Conservation (phyloP, 2,329 filamentous ascomycete species). For the Pseudocercospora vitis region DNA sequence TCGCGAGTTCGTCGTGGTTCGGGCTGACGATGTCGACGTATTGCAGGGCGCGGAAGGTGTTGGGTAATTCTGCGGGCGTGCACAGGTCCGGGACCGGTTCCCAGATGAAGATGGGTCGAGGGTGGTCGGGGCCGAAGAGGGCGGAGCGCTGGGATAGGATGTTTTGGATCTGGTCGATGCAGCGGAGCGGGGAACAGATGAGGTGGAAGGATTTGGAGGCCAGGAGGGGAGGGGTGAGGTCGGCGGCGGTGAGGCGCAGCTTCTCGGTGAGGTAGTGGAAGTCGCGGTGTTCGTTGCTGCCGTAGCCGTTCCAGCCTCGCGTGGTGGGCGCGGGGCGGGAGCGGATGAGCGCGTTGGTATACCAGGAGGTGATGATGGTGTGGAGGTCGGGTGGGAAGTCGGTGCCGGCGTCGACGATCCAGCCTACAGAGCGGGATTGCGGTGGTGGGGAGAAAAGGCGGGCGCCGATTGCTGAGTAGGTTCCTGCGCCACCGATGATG, state of each 20-base stretch:
- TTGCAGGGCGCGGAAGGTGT: slow-evolving; percentile 54
- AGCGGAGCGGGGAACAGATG: slow-evolving; percentile 77
- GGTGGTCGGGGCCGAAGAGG: slow-evolving; percentile 24
- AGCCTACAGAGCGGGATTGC: slow-evolving; percentile 69
- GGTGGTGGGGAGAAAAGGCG: slow-evolving; percentile 80
- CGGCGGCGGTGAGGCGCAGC: slow-evolving; percentile 70
- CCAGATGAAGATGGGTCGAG: slow-evolving; percentile 76
- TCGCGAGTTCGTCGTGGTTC: slow-evolving; percentile 85
- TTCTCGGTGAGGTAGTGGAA: slow-evolving; percentile 91
- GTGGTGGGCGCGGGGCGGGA: slow-evolving; percentile 72
- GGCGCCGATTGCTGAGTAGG: slow-evolving; percentile 84
- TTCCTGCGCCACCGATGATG: slow-evolving; percentile 84
- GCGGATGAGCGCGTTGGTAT: slow-evolving; percentile 70
- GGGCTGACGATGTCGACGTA: slow-evolving; percentile 66
- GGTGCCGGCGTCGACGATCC: slow-evolving; percentile 85
- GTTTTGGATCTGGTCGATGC: slow-evolving; percentile 71
- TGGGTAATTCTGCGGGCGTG: slow-evolving; percentile 61
- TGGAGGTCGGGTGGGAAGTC: slow-evolving; percentile 76
- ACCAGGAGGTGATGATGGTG: slow-evolving; percentile 68
- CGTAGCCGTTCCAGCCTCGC: slow-evolving; percentile 86
- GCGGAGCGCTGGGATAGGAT: slow-evolving; percentile 51
- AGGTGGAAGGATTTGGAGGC: slow-evolving; percentile 79
- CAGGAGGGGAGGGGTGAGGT: slow-evolving; percentile 67
- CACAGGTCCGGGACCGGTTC: slow-evolving; percentile 92
- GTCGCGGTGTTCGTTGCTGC: slow-evolving; percentile 51